Percentiles rank a stretch among this genome's conserved stretches.
Conservation (phyloP, 2,329 filamentous ascomycete genomes). For the Fusarium keratoplasticum region DNA sequence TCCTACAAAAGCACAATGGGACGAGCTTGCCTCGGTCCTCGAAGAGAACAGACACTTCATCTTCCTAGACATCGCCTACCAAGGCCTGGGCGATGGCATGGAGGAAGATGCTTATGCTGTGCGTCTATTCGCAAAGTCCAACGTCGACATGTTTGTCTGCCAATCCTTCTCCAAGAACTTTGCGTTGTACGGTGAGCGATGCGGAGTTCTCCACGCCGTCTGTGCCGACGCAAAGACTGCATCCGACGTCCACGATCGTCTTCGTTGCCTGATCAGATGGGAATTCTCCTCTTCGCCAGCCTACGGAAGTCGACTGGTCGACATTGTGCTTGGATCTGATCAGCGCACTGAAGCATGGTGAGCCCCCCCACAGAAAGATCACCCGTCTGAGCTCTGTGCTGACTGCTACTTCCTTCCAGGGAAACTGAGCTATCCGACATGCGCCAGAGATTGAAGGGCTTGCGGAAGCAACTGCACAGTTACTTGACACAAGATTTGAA, state of each 20-base stretch:
- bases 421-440: not conserved
- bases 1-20: conserved; percentile 48
- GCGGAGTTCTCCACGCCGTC: conserved; percentile 41
- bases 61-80: conserved; percentile 53
- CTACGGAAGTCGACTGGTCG: conserved; percentile 25
- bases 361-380: not conserved
- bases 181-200: conserved; percentile 51
- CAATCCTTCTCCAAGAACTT: conserved; percentile 56
- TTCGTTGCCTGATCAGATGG: conserved; percentile 25
- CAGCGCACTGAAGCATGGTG: conserved; percentile 11
- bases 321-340: conserved; percentile 20
- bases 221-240: conserved; percentile 5
- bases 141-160: conserved; percentile 48
- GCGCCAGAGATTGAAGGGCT: not conserved
- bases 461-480: not conserved
- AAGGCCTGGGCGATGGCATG: conserved; percentile 49
- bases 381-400: not conserved
- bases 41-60: conserved; percentile 41
- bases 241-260: conserved; percentile 15
- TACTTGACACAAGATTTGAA: not conserved
- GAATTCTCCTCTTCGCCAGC: conserved; percentile 33
- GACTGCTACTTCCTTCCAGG: not conserved
- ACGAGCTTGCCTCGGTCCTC: conserved; percentile 34
- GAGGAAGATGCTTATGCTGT: conserved; percentile 49
- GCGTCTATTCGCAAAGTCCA: conserved; percentile 38